Evolutionary conservation across 2,329 filamentous ascomycete genomes (phyloP).

Genomic region (Clonostachys rosea): DNA sequence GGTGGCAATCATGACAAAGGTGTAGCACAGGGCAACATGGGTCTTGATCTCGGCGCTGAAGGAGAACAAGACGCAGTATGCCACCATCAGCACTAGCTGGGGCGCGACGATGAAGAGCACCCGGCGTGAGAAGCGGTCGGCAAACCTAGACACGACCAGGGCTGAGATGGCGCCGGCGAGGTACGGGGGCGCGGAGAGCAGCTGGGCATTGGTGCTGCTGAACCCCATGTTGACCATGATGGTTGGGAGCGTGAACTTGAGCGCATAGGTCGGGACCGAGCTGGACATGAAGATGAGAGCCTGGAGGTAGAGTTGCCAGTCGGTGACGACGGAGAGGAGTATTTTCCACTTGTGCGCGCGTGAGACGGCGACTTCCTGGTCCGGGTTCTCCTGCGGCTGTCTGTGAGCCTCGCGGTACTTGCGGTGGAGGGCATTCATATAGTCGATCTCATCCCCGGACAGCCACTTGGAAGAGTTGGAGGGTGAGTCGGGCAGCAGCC

Average conservation of each 20-base stretch:
- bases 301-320: conserved; percentile 33
- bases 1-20: conserved; percentile 28
- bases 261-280: conserved; percentile 21
- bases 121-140: conserved; percentile 4
- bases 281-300: conserved; percentile 29
- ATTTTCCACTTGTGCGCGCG: neutral
- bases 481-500: conserved; percentile 32
- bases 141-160: conserved; percentile 1
- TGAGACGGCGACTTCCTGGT: neutral
- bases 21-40: conserved; percentile 30
- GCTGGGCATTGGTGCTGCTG: conserved; percentile 16
- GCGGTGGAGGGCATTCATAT: neutral
- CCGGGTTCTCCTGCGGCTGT: neutral
- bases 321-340: conserved; percentile 19
- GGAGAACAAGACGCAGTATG: conserved; percentile 14
- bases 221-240: conserved; percentile 33
- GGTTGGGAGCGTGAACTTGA: conserved; percentile 21
- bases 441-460: neutral
- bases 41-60: conserved; percentile 19
- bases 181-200: conserved; percentile 26
- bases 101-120: conserved; percentile 5
- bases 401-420: neutral
- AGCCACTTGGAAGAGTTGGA: neutral
- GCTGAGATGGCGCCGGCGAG: conserved; percentile 4
- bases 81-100: conserved; percentile 1